Evolutionary conservation across 2,329 filamentous ascomycete species (phyloP).

Genomic region (Calonectria pauciramosa): DNA sequence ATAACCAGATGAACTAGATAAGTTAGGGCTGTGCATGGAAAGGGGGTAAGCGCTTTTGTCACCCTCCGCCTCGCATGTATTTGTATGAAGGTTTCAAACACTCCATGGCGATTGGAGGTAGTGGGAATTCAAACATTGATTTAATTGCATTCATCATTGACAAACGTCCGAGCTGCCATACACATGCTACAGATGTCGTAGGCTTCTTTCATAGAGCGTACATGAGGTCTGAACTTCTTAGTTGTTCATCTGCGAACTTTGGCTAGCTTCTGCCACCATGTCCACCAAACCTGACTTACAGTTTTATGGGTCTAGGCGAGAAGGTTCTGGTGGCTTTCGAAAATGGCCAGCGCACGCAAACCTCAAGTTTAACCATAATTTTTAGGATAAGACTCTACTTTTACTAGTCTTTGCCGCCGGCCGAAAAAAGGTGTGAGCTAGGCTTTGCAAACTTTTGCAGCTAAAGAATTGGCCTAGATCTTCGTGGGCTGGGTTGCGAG

Average conservation of each 20-base stretch:
- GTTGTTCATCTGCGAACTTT: neutral
- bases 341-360: neutral
- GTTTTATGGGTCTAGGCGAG: neutral
- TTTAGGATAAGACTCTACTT: neutral
- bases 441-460: neutral
- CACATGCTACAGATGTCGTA: neutral
- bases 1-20: slow-evolving; percentile 63
- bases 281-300: neutral
- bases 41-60: neutral
- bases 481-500: neutral
- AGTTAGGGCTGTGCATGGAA: neutral
- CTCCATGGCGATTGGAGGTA: neutral
- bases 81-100: neutral
- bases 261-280: neutral
- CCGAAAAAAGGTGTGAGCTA: neutral
- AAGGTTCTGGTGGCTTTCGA: neutral
- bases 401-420: neutral
- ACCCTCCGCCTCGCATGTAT: neutral
- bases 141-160: neutral
- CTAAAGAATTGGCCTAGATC: neutral
- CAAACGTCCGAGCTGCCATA: neutral
- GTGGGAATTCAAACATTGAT: neutral
- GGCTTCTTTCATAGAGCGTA: neutral
- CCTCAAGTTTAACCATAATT: neutral
- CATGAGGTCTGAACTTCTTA: neutral